A percentile compares a stretch with the other conserved stretches of the same genome.
phyloP scores from a whole-genome alignment of 2,329 filamentous ascomycete species.

The Pseudocercospora fuligena region DNA sequence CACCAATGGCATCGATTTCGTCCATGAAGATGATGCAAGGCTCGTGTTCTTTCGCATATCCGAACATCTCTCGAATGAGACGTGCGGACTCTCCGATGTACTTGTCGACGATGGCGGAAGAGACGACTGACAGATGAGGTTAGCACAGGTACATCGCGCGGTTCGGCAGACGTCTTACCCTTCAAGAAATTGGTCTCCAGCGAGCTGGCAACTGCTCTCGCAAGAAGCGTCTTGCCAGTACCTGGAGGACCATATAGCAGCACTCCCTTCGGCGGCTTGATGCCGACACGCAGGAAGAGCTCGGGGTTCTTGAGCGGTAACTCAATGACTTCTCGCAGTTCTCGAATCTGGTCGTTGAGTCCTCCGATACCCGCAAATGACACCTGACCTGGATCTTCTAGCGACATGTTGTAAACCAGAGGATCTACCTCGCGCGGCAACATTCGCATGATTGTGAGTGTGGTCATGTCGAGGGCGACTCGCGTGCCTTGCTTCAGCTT shows the following conservation, averaged over 20 bases:
- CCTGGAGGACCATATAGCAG: constrained; percentile 94
- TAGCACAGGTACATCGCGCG: constrained; percentile 14
- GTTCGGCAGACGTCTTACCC: constrained; percentile 57
- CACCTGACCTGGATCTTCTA: constrained; percentile 96
- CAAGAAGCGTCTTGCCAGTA: constrained; percentile 93
- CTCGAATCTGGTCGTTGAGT: constrained; percentile 96
- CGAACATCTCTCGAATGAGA: constrained; percentile 98
- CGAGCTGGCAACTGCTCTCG: constrained; percentile 92
- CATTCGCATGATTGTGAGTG: constrained; percentile 99
- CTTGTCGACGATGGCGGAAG: constrained; percentile 98
- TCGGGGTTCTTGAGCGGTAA: constrained; percentile 98
- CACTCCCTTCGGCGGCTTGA: constrained; percentile 98
- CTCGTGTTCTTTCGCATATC: constrained; percentile 98
- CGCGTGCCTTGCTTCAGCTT: constrained; percentile 98
- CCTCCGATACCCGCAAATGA: constrained; percentile 98
- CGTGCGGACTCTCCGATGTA: constrained; percentile 98
- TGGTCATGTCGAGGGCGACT: constrained; percentile 98
- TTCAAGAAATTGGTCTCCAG: constrained; percentile 98
- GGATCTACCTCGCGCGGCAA: constrained; percentile 97
- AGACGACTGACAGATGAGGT: constrained; percentile 71
- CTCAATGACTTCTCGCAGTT: constrained; percentile 96
- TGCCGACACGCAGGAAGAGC: constrained; percentile 92
- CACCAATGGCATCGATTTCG: constrained; percentile 98
- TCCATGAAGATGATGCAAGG: constrained; percentile 99
- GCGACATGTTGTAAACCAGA: constrained; percentile 99